Percentiles rank a stretch among this genome's conserved stretches.
Evolutionary conservation across 257 asterid species (phyloP).

Genomic region (Petunia axillaris): DNA sequence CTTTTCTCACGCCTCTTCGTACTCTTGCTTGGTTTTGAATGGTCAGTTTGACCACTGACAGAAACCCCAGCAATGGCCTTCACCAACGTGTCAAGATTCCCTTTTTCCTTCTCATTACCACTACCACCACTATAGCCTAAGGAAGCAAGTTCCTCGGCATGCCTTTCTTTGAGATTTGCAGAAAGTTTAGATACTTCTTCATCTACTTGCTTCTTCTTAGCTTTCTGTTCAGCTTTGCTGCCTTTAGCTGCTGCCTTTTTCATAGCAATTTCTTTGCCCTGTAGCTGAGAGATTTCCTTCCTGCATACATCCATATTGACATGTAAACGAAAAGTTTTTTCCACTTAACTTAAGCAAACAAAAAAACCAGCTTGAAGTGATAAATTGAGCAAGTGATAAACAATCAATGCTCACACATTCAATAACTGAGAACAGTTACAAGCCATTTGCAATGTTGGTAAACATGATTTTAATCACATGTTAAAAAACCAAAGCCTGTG

Average conservation of each 20-base stretch:
- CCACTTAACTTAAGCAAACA: neutral
- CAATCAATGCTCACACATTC: neutral
- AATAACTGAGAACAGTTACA: conserved; percentile 1
- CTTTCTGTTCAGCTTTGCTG: conserved; percentile 97
- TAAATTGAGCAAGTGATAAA: neutral
- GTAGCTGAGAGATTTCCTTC: conserved; percentile 80
- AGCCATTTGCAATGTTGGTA: conserved; percentile 11
- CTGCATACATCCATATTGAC: conserved; percentile 42
- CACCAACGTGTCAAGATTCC: conserved; percentile 70
- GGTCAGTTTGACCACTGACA: conserved; percentile 53
- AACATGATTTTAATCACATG: neutral
- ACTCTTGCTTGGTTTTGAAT: conserved; percentile 76
- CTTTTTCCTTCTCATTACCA: conserved; percentile 54
- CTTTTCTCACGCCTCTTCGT: conserved; percentile 76
- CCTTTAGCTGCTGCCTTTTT: conserved; percentile 97
- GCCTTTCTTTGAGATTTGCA: conserved; percentile 67
- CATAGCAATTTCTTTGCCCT: conserved; percentile 76
- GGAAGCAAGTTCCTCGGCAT: conserved; percentile 73
- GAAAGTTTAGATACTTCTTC: conserved; percentile 79
- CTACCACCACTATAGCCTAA: conserved; percentile 55
- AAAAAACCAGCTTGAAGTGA: neutral
- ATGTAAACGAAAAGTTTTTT: neutral
- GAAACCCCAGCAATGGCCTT: conserved; percentile 93
- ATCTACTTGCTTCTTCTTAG: conserved; percentile 95
- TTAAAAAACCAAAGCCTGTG: neutral